Evolutionary conservation across 345 rosid genomes (phyloP).

Genomic region (Toxicodendron radicans): DNA sequence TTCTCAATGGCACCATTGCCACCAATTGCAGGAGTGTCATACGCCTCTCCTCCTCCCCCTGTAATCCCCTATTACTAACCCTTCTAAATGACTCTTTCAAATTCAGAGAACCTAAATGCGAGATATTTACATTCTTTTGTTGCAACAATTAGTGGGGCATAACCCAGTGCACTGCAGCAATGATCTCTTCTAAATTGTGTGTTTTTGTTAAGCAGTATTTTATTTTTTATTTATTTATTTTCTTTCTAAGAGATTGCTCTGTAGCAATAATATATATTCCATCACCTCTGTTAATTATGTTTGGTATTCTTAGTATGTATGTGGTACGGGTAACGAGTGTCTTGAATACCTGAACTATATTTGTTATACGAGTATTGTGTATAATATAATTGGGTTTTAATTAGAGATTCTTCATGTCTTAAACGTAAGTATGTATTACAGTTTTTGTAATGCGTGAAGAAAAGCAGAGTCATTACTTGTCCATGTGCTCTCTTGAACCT

Average conservation of each 20-base stretch:
- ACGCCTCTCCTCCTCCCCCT: slow-evolving; percentile 62
- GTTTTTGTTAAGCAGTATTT: slow-evolving; percentile 4
- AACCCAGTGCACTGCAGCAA: slow-evolving; percentile 3
- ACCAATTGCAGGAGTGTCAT: slow-evolving; percentile 55
- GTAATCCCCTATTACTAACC: slow-evolving; percentile 48
- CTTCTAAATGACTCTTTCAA: background rate
- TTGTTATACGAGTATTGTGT: background rate
- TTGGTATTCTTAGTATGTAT: background rate
- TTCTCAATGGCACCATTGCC: slow-evolving; percentile 57
- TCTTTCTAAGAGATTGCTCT: background rate
- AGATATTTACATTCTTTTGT: slow-evolving; percentile 12
- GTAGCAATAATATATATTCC: slow-evolving; percentile 21
- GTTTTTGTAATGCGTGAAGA: no score
- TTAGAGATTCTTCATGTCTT: no score
- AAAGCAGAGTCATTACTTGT: no score
- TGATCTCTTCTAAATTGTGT: slow-evolving; percentile 9
- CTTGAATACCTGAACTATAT: background rate
- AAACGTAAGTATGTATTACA: no score
- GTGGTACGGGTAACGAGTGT: background rate
- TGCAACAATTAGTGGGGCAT: background rate
- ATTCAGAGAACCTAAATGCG: no score
- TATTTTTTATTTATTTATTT: background rate
- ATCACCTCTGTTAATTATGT: background rate
- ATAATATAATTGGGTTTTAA: background rate
- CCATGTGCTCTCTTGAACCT: no score